Percentiles rank a stretch among this genome's conserved stretches.
Conservation (phyloP, 106 monocot species). For the Allium sativum region DNA sequence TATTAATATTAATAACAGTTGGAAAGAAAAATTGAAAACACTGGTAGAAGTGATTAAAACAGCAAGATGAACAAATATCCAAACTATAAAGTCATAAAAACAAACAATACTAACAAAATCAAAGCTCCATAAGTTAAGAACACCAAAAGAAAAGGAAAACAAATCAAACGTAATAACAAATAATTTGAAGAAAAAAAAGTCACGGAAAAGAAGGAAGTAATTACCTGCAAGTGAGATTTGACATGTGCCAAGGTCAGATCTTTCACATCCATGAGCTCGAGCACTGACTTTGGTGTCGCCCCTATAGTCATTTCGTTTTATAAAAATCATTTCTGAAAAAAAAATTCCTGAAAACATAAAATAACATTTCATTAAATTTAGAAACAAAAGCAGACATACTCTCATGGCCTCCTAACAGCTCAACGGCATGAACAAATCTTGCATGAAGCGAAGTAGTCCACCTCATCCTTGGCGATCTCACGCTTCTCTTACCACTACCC, state of each 20-base stretch:
- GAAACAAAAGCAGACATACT: slow-evolving; percentile 13
- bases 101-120: too few relatives aligned
- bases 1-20: too few relatives aligned
- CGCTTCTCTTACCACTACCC: slow-evolving; percentile 25
- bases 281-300: slow-evolving; percentile 54
- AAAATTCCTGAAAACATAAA: neutral
- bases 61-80: too few relatives aligned
- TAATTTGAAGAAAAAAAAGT: too few relatives aligned
- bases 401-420: slow-evolving; percentile 48
- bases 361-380: neutral
- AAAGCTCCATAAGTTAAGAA: too few relatives aligned
- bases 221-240: slow-evolving; percentile 43
- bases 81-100: too few relatives aligned
- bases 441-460: slow-evolving; percentile 46
- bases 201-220: too few relatives aligned
- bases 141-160: too few relatives aligned
- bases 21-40: too few relatives aligned
- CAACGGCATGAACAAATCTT: slow-evolving; percentile 48
- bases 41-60: too few relatives aligned
- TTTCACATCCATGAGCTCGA: slow-evolving; percentile 61
- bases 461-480: slow-evolving; percentile 51
- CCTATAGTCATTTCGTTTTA: slow-evolving; percentile 10
- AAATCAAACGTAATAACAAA: too few relatives aligned
- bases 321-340: too few relatives aligned
- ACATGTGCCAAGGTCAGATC: slow-evolving; percentile 44